These are phyloP conservation scores for Porphyrellus sp. DNA, from an alignment of 1,284 basidiomycete species.

Conservation along the genomic window DNA sequence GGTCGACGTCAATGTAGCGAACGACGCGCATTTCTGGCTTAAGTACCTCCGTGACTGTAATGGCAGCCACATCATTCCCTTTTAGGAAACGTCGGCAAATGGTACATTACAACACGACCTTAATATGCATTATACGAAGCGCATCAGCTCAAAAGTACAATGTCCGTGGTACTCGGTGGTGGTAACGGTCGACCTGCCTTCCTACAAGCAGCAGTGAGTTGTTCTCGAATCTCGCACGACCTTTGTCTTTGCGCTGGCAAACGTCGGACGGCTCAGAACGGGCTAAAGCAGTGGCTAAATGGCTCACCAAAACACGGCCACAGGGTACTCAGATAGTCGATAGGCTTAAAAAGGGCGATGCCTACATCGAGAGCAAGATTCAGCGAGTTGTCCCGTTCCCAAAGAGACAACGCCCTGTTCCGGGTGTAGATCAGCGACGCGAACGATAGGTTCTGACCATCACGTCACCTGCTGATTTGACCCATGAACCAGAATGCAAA, in stretches of 20 bases:
- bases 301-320: slow-evolving; percentile 66
- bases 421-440: slow-evolving; percentile 9
- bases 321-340: slow-evolving; percentile 61
- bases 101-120: background rate
- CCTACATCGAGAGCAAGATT: slow-evolving; percentile 64
- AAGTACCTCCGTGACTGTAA: slow-evolving; percentile 20
- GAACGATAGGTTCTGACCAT: background rate
- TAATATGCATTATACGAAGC: background rate
- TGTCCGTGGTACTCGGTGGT: slow-evolving; percentile 10
- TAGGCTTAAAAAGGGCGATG: slow-evolving; percentile 56
- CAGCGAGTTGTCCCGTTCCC: slow-evolving; percentile 59
- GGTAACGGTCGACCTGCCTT: slow-evolving; percentile 44
- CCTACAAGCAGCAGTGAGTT: slow-evolving; percentile 48
- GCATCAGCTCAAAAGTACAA: slow-evolving; percentile 5
- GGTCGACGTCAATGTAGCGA: slow-evolving; percentile 19
- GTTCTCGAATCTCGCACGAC: slow-evolving; percentile 47
- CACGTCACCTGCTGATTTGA: slow-evolving; percentile 58
- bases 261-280: background rate
- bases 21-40: slow-evolving; percentile 20
- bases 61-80: slow-evolving; percentile 23
- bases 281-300: background rate
- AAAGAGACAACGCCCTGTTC: slow-evolving; percentile 55
- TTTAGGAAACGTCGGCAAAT: slow-evolving; percentile 22
- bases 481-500: slow-evolving; percentile 78
- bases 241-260: slow-evolving; percentile 50